Base-by-base conservation (phyloP, 495 filamentous ascomycete genomes). In the Lasiosphaeriaceae sp. region DNA sequence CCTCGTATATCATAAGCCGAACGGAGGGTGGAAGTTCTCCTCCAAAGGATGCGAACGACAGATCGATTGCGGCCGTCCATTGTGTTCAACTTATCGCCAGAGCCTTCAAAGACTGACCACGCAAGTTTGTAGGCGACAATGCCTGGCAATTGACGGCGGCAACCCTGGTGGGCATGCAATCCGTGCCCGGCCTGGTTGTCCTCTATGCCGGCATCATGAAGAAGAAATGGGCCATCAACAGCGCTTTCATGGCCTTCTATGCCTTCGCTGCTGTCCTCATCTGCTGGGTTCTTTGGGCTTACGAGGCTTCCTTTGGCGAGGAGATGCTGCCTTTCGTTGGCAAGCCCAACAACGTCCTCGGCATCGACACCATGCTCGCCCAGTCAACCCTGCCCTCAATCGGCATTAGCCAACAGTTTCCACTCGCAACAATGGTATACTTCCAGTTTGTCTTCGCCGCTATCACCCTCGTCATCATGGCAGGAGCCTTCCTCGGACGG, bases 391-490 rank as follows among this genome's bases (percentile, higher is more conserved):
- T 83, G 8, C 78, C 79, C 1, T 67, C 77, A 11, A 74, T 78
- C 2, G 68, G 55, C 35, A 39, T 76, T 50, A 57, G 61, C 8
- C 68, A 71, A 31, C 70, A 72, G 54, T 83, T 73, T 58, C 77
- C 78, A 17, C 55, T 74, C 59, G 72, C 76, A 2, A 81, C 77
- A n/a, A 82, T 83, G 80, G 68, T 82, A 0, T 83, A 83, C 64
- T 83, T 83, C 65, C 80, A 83, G 53, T 83, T 83, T 57, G 80
- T 81, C 26, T 83, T 83, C 66, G 80, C 80, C 0, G 80, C 80
- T 37, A 83, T 83, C 62, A 83, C 80, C 0, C 70, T 80, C 7
- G 66, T 82, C 50, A 78, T 83, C 47, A 66, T 77, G 50, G 80
- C 77, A 0, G 80, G 80, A 8, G 71, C 77, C 9, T 74, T 74